These are phyloP conservation scores for Mucuna pruriens DNA, from an alignment of 306 rosid species.

Conservation along the genomic window DNA sequence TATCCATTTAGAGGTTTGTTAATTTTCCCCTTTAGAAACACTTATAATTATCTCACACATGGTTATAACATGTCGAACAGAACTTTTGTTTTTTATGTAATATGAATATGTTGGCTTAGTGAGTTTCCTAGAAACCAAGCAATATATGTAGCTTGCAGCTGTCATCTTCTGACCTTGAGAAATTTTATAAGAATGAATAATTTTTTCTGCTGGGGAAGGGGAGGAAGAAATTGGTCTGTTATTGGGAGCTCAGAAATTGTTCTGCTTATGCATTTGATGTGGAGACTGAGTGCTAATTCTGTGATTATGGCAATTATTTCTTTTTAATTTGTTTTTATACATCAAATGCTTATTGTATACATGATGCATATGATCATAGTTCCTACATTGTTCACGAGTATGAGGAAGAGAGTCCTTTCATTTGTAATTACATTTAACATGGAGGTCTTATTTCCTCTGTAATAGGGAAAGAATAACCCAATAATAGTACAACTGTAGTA, in stretches of 20 bases:
- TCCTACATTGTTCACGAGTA: not conserved
- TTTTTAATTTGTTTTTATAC: not conserved
- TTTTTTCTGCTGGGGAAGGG: conserved; percentile 11
- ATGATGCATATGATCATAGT: not conserved
- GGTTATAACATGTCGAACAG: conserved; percentile 25
- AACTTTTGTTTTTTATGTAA: not conserved
- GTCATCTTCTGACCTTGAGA: conserved; percentile 32
- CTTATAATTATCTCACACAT: conserved; percentile 23
- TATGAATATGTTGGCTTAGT: conserved; percentile 7
- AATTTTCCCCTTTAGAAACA: not conserved
- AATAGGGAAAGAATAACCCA: conserved; percentile 14
- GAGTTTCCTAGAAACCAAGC: conserved; percentile 20
- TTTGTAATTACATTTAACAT: conserved; percentile 13
- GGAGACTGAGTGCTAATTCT: conserved; percentile 15
- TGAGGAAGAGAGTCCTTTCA: not conserved
- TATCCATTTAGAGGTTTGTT: conserved; percentile 78
- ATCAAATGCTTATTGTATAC: conserved; percentile 18
- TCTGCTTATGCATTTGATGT: not conserved
- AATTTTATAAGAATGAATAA: not conserved
- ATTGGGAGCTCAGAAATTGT: not conserved
- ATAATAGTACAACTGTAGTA: not conserved
- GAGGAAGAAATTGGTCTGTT: not conserved
- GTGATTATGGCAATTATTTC: conserved; percentile 24
- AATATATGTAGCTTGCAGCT: conserved; percentile 7
- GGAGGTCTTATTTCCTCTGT: conserved; percentile 4